Base-by-base conservation (phyloP, 2,329 filamentous ascomycete genomes). In the Phialophora chinensis region DNA sequence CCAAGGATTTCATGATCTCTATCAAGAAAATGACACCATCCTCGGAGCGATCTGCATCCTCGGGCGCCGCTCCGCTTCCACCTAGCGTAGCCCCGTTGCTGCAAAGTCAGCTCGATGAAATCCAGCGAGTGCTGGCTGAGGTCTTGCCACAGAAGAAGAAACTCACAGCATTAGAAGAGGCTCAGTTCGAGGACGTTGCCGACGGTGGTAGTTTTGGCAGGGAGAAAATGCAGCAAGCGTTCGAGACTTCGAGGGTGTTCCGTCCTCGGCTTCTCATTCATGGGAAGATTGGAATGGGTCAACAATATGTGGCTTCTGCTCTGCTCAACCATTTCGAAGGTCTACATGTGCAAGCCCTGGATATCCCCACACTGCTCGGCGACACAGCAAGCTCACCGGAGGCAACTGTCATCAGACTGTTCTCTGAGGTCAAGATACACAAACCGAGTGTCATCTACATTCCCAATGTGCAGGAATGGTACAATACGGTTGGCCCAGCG, bases 361-460 rank as follows among this genome's bases (percentile, higher is more conserved):
- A 97, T 77, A 85, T 99, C 65, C 88, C 93, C 0, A 95, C 91
- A 17, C 84, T 99, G 64, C 84, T 96, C 66, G 92, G 90, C 65
- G 95, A 99, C 75, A 87, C 88, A 3, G 89, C 91, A 69, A 87
- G 92, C 72, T 88, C 91, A 1, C 86, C 91, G 17, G 95, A 98
- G 80, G 91, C 95, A 72, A 91, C 93, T 10, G 88, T 99, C 69
- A 92, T 97, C 12, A 90, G 93, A 71, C 84, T 96, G 7, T 98
- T 99, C 75, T 89, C 91, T 0, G 95, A 98, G 80, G 91, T 96
- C 44, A 92, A 94, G 77, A 89, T 93, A 44, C 93, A 97, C 76
- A 97, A 97, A 77, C 95, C 95, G 0, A 96, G 93, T 76, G 92
- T 98, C 44, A 95, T 99, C 60, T 98, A 93, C 78, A 91, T 99